Conservation (phyloP, 495 filamentous ascomycete species). For the Extremus antarcticus region DNA sequence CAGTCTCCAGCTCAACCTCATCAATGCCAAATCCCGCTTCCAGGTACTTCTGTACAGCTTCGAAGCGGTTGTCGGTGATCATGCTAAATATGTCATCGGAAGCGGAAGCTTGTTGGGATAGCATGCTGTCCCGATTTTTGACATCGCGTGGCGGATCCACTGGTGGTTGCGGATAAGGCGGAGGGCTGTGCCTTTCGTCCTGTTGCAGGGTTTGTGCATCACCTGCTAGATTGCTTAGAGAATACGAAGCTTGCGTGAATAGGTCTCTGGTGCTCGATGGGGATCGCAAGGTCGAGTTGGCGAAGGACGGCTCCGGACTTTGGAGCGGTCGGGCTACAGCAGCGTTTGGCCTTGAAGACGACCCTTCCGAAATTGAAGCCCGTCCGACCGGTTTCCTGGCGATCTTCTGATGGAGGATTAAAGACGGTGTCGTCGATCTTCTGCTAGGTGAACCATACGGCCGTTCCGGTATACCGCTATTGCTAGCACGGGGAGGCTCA, state of each 20-base stretch:
- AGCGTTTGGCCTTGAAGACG: not conserved
- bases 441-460: not conserved
- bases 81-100: not conserved
- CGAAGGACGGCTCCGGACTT: too few species aligned
- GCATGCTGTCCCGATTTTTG: not conserved
- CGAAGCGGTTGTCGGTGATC: slow-evolving; percentile 3
- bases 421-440: not conserved
- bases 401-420: not conserved
- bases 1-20: slow-evolving; percentile 6
- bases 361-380: not conserved
- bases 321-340: not conserved
- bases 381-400: not conserved
- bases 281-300: not conserved
- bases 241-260: not conserved
- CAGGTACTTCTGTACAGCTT: not conserved
- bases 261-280: not conserved
- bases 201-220: not conserved
- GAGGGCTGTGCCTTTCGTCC: not conserved
- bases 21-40: slow-evolving; percentile 3
- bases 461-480: not conserved
- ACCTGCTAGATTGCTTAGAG: not conserved
- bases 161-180: not conserved
- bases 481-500: not conserved
- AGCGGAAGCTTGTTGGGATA: not conserved
- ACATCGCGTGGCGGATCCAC: not conserved